Conservation (phyloP, 129 eudicot genomes). For the Tanacetum coccineum region DNA sequence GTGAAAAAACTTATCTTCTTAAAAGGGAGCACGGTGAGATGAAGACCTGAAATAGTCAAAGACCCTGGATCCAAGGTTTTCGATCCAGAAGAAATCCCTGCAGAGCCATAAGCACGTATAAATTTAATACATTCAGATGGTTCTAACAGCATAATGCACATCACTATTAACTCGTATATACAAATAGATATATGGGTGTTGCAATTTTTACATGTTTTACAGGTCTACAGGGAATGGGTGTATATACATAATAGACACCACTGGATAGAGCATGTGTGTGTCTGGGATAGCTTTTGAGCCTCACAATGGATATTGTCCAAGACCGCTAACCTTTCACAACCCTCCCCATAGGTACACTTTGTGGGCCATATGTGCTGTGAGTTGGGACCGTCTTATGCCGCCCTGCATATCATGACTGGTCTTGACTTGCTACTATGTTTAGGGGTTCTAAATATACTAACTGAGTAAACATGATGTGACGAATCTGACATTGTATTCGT, state of each 20-base stretch:
- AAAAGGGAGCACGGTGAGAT: constrained; percentile 75
- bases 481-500: constrained; percentile 4
- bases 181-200: background rate
- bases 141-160: background rate
- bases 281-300: background rate
- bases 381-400: too few relatives aligned
- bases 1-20: too few relatives aligned
- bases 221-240: too few relatives aligned
- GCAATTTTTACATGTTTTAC: too few relatives aligned
- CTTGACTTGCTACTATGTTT: too few relatives aligned
- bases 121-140: background rate
- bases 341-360: too few relatives aligned
- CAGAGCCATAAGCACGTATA: constrained; percentile 19
- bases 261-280: background rate
- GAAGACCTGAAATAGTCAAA: constrained; percentile 79
- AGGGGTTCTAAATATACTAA: background rate
- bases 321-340: too few relatives aligned
- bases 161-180: background rate
- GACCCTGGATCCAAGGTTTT: constrained; percentile 69
- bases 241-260: too few relatives aligned
- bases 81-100: constrained; percentile 66
- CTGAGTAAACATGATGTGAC: background rate
- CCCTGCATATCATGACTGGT: too few relatives aligned
- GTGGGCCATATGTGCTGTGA: too few relatives aligned
- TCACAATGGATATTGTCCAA: too few relatives aligned